Conservation (phyloP, 164 flowering plant genomes). For the Saururus chinensis region DNA sequence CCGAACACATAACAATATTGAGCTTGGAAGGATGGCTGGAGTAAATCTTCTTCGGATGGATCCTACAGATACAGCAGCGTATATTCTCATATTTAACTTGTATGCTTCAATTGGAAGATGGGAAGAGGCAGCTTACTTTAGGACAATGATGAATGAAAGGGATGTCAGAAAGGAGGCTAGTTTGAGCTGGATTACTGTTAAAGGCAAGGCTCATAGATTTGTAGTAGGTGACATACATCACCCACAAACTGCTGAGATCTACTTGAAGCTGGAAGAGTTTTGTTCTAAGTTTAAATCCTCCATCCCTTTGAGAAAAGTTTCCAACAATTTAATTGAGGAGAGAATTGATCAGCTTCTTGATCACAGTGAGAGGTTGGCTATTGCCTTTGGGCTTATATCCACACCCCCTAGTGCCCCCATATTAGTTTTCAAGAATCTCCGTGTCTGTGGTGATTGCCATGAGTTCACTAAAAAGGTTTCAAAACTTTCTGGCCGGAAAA, state of each 20-base stretch:
- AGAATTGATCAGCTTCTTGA: constrained; percentile 35
- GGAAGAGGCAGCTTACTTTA: constrained; percentile 36
- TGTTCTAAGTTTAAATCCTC: neutral
- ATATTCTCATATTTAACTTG: constrained; percentile 39
- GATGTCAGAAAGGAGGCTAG: constrained; percentile 38
- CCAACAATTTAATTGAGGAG: constrained; percentile 12
- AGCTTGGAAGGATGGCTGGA: constrained; percentile 36
- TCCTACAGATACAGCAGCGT: constrained; percentile 35
- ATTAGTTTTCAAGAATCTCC: constrained; percentile 39
- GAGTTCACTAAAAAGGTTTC: constrained; percentile 40
- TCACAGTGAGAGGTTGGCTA: constrained; percentile 53
- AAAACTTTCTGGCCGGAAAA: constrained; percentile 24
- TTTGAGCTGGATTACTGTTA: constrained; percentile 44
- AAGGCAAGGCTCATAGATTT: constrained; percentile 40
- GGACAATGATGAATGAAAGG: constrained; percentile 38
- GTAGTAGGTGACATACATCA: constrained; percentile 51
- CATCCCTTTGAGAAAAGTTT: constrained; percentile 8
- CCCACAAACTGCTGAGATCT: constrained; percentile 36
- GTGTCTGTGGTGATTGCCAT: constrained; percentile 48
- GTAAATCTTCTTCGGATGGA: constrained; percentile 29
- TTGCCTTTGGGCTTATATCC: constrained; percentile 50
- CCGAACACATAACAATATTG: constrained; percentile 28
- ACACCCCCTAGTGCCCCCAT: constrained; percentile 23
- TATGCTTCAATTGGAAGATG: constrained; percentile 34
- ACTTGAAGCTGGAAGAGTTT: constrained; percentile 34